Percentiles rank a stretch among this genome's conserved stretches.
phyloP scores from a whole-genome alignment of 2,329 filamentous ascomycete genomes.

The Calonectria pseudoreteaudii region DNA sequence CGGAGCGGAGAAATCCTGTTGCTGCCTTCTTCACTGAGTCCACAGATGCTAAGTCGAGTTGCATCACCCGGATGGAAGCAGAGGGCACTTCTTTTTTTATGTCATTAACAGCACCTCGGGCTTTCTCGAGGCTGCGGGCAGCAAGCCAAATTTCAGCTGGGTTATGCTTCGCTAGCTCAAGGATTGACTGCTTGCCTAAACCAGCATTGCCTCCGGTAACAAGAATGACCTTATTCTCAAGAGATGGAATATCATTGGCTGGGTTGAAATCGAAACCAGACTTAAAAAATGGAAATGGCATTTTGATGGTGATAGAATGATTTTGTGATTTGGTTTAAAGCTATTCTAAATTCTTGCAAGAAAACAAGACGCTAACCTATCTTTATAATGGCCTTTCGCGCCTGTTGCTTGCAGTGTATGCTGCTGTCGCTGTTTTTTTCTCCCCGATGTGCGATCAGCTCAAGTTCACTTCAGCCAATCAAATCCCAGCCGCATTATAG shows the following conservation, averaged over 20 bases:
- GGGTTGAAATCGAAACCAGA: constrained; percentile 2
- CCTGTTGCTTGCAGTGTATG: neutral
- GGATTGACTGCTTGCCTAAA: neutral
- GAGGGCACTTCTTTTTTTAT: neutral
- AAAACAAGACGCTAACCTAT: neutral
- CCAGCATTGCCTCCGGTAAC: constrained; percentile 13
- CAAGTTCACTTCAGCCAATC: neutral
- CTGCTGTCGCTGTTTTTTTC: neutral
- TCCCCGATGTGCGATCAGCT: neutral
- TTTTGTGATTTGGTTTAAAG: neutral
- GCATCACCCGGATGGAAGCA: neutral
- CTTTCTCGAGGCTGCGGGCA: neutral
- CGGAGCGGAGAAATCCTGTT: constrained; percentile 17
- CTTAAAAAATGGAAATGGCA: neutral
- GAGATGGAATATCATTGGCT: constrained; percentile 2
- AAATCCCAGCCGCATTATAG: too few relatives aligned
- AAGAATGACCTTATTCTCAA: constrained; percentile 7
- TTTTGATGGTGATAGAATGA: neutral
- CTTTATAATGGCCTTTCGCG: neutral
- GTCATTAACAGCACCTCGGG: neutral
- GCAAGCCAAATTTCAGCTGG: constrained; percentile 10
- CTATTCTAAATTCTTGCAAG: neutral
- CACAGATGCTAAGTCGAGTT: constrained; percentile 26
- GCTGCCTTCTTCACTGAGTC: constrained; percentile 28
- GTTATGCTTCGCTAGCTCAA: neutral